Base-by-base conservation (phyloP, 257 asterid genomes). In the Asclepias syriaca region DNA sequence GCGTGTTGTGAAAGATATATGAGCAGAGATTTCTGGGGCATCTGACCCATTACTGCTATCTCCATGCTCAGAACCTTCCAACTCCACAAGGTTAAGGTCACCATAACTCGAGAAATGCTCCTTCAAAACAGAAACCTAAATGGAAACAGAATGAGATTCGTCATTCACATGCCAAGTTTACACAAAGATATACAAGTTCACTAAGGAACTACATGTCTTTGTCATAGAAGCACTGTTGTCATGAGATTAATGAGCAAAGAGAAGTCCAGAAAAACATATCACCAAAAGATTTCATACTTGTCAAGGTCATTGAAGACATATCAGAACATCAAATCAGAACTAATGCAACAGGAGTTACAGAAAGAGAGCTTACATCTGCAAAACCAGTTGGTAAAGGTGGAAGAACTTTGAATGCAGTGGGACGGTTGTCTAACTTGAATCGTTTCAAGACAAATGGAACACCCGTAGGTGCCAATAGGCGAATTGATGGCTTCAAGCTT, bases 381-480 rank as follows among this genome's bases (percentile, higher is more conserved):
- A 95, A 90, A 75, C 89, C 94, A 71, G 85, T 71, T 7, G 99
- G 99, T 43, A 95, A 80, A 65, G 98, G 98, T 15, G 96, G 81
- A 75, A 80, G 73, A 72, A 95, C 82, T 77, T 81, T 90, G 90
- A 95, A 92, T 60, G 90, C 67, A n/a, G 92, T 87, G 74, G 99
- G 93, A 5, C 97, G 96, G 86, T 92, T 92, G 86, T 95, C 99
- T 80, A 92, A 87, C 84, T 87, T 92, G 86, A 84, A 92, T 81
- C 97, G 91, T 80, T 86, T 90, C 69, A 71, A 80, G 73, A 74
- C 77, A 65, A 85, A 82, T 27, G 93, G 91, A 74, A 82, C 73
- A 74, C 90, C 93, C 15, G 34, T 40, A 74, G 88, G 82, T 51
- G 87, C 85, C 77, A 68, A 77, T n/a, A 90, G 87, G 75, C 85